Evolutionary conservation across 2,329 filamentous ascomycete species (phyloP).

Genomic region (Aspergillus quadricinctus): DNA sequence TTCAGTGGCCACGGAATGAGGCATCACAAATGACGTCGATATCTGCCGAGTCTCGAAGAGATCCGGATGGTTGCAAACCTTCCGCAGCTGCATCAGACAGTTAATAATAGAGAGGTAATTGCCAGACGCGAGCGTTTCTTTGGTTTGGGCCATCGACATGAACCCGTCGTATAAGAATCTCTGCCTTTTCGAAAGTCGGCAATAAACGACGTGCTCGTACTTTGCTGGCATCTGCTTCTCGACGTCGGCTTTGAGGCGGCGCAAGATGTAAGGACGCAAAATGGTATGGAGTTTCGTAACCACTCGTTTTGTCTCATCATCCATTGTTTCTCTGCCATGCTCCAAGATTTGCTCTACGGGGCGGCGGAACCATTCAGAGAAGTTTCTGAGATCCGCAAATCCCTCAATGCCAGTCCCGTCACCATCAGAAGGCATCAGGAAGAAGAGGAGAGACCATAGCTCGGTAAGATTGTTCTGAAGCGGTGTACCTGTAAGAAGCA

Average conservation of each 20-base stretch:
- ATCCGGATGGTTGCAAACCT: constrained; percentile 98
- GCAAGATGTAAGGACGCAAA: constrained; percentile 82
- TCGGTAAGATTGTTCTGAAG: constrained; percentile 96
- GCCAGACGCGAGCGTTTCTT: constrained; percentile 80
- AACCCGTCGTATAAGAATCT: constrained; percentile 96
- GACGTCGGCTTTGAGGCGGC: constrained; percentile 89
- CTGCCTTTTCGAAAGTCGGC: constrained; percentile 89
- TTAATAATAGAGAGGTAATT: constrained; percentile 99
- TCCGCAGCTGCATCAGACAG: constrained; percentile 93
- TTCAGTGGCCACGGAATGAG: constrained; percentile 67
- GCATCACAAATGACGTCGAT: constrained; percentile 93
- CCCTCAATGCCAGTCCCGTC: constrained; percentile 73
- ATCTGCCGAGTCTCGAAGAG: constrained; percentile 94
- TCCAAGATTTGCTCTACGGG: constrained; percentile 95
- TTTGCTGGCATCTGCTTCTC: constrained; percentile 99
- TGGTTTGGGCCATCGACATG: constrained; percentile 82
- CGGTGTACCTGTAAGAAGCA: constrained; percentile 89
- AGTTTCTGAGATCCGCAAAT: constrained; percentile 92
- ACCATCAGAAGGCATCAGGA: constrained; percentile 83
- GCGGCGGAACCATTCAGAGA: constrained; percentile 92
- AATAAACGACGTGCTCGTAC: constrained; percentile 95
- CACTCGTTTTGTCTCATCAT: constrained; percentile 86
- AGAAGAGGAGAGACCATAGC: constrained; percentile 94
- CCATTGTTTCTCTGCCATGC: constrained; percentile 87
- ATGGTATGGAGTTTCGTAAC: constrained; percentile 94